phyloP scores from a whole-genome alignment of 331 rosid species.

The Pyracantha coccinea region DNA sequence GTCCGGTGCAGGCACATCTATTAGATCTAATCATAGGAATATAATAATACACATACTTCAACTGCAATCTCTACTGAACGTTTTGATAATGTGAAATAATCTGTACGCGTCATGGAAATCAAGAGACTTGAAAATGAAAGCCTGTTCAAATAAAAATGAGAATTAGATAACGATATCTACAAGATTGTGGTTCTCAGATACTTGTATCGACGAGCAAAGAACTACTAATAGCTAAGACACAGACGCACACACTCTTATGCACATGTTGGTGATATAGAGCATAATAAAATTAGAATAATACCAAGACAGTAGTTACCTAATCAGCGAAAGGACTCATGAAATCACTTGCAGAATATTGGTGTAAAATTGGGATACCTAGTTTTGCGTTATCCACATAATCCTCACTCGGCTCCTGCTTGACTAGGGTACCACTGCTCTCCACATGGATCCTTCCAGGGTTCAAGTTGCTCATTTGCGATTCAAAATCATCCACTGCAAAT shows the following conservation, averaged over 20 bases:
- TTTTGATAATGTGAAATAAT: constrained; percentile 21
- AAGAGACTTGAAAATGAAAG: constrained; percentile 9
- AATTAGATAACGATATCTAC: not conserved
- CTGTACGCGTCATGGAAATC: constrained; percentile 26
- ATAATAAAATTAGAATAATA: not conserved
- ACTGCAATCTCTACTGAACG: constrained; percentile 17
- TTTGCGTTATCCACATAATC: constrained; percentile 28
- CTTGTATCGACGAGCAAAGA: not conserved
- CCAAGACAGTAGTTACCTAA: constrained; percentile 31
- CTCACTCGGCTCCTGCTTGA: constrained; percentile 44
- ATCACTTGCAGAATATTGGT: constrained; percentile 31
- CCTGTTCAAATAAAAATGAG: constrained; percentile 32
- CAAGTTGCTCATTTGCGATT: constrained; percentile 34
- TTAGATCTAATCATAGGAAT: constrained; percentile 10
- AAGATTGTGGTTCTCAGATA: not conserved
- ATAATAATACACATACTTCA: not conserved
- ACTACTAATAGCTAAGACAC: not conserved
- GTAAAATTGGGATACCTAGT: constrained; percentile 26
- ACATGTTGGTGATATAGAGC: not conserved
- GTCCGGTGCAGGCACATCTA: constrained; percentile 16
- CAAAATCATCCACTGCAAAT: constrained; percentile 40
- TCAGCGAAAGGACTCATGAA: constrained; percentile 39
- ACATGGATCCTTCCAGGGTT: constrained; percentile 26
- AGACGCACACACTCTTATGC: not conserved
- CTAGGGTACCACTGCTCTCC: constrained; percentile 34